A percentile compares a stretch with the other conserved stretches of the same genome.
These are phyloP conservation scores for Tripterygium wilfordii DNA, from an alignment of 177 flowering plant species.

Conservation along the genomic window DNA sequence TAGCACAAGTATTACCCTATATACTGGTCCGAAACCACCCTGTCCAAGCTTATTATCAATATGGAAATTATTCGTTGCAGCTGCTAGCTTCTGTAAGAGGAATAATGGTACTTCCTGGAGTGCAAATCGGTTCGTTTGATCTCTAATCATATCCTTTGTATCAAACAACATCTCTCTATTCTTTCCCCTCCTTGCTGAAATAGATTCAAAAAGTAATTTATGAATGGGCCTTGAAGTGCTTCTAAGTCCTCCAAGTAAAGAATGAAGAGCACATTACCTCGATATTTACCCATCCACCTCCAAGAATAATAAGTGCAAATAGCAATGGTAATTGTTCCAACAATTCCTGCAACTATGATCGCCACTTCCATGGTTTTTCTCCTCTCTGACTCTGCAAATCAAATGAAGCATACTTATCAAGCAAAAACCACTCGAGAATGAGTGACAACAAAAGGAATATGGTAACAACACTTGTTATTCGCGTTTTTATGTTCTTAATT, in stretches of 20 bases:
- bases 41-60: slow-evolving; percentile 22
- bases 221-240: background rate
- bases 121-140: slow-evolving; percentile 5
- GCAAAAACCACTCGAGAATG: background rate
- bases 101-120: slow-evolving; percentile 15
- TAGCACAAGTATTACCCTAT: slow-evolving; percentile 5
- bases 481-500: too few species aligned
- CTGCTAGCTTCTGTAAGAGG: slow-evolving; percentile 8
- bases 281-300: slow-evolving; percentile 5
- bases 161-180: slow-evolving; percentile 1
- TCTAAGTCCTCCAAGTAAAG: slow-evolving; percentile 8
- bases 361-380: background rate
- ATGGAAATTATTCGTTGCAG: slow-evolving; percentile 23
- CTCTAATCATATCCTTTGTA: background rate
- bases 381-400: slow-evolving; percentile 2
- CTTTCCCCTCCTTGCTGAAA: slow-evolving; percentile 8
- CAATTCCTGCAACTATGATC: background rate
- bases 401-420: background rate
- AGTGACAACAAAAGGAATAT: too few species aligned
- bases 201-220: background rate
- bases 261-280: background rate
- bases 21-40: slow-evolving; percentile 14
- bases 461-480: background rate
- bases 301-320: background rate
- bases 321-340: background rate